Conservation (phyloP, 768 basidiomycete genomes). For the Podaxis mareebaensis region DNA sequence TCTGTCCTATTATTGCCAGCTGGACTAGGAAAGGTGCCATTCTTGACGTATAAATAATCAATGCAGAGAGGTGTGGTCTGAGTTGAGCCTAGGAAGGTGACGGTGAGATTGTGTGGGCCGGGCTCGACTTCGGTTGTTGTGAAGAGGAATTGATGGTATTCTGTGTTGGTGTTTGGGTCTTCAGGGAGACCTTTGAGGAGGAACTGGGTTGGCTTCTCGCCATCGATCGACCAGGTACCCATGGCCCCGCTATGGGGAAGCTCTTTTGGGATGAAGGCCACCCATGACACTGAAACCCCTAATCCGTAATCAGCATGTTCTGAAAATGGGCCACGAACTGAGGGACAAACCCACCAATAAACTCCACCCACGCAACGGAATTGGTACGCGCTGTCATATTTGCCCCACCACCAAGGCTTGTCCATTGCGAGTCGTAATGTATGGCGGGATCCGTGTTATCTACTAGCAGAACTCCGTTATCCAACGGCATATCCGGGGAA, state of each 20-base stretch:
- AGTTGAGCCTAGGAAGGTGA: conserved; percentile 22
- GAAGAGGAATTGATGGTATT: conserved; percentile 29
- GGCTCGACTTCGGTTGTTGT: conserved; percentile 20
- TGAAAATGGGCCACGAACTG: conserved; percentile 2
- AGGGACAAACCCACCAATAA: conserved; percentile 23
- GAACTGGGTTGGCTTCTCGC: conserved; percentile 18
- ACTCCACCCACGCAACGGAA: conserved; percentile 23
- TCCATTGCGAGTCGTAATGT: conserved; percentile 25
- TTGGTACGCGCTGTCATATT: conserved; percentile 21
- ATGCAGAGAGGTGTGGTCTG: conserved; percentile 27
- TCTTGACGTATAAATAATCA: conserved; percentile 26
- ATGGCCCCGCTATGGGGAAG: conserved; percentile 10
- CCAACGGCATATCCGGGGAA: conserved; percentile 20
- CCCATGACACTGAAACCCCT: conserved; percentile 19
- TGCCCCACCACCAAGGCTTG: conserved; percentile 17
- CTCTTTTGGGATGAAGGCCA: conserved; percentile 14
- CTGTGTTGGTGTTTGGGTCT: background rate
- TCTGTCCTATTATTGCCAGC: background rate
- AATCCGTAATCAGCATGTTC: conserved; percentile 17
- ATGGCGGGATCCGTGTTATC: conserved; percentile 24
- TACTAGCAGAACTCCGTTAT: conserved; percentile 20
- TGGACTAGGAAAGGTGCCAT: conserved; percentile 16
- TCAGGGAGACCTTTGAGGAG: conserved; percentile 22
- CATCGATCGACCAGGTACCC: conserved; percentile 25
- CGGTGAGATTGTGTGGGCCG: conserved; percentile 25